Conservation (phyloP, 805 yeast genomes). For the Ogataea trehaloabstinens region DNA sequence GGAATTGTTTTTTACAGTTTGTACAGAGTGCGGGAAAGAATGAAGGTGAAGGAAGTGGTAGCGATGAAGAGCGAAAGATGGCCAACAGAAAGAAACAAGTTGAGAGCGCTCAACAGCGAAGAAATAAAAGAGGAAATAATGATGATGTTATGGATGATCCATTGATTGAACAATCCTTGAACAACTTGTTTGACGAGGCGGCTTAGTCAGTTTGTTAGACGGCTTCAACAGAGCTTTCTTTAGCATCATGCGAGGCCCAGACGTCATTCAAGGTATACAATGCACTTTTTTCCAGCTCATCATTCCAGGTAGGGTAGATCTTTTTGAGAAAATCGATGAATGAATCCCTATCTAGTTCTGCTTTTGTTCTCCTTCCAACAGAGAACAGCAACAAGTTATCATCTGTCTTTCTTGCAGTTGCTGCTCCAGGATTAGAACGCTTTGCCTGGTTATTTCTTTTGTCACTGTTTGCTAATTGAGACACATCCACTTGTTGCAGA, state of each 20-base stretch:
- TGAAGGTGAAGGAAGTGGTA: constrained; percentile 24
- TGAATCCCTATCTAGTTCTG: constrained; percentile 25
- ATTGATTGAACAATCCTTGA: constrained; percentile 63
- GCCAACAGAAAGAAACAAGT: constrained; percentile 52
- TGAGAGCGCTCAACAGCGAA: constrained; percentile 52
- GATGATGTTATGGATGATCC: constrained; percentile 68
- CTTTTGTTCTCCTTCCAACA: constrained; percentile 29
- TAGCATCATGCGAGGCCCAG: constrained; percentile 16
- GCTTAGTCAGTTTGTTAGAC: not conserved
- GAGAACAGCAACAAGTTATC: constrained; percentile 24
- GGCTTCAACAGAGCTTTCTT: constrained; percentile 1
- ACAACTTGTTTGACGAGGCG: constrained; percentile 52
- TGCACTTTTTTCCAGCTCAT: constrained; percentile 26
- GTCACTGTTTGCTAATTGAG: constrained; percentile 8
- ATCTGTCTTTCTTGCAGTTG: constrained; percentile 14
- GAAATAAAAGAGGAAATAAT: constrained; percentile 27
- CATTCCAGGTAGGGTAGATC: constrained; percentile 29
- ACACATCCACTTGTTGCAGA: constrained; percentile 21
- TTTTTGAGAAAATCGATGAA: constrained; percentile 26
- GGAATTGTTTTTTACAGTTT: constrained; percentile 75
- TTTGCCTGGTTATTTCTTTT: constrained; percentile 5
- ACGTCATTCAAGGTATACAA: constrained; percentile 22
- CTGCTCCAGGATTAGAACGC: constrained; percentile 7
- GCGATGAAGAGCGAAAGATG: constrained; percentile 35
- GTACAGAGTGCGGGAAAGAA: constrained; percentile 52